Conservation (phyloP, 805 yeast genomes). For the Hanseniaspora pseudoguilliermondii region DNA sequence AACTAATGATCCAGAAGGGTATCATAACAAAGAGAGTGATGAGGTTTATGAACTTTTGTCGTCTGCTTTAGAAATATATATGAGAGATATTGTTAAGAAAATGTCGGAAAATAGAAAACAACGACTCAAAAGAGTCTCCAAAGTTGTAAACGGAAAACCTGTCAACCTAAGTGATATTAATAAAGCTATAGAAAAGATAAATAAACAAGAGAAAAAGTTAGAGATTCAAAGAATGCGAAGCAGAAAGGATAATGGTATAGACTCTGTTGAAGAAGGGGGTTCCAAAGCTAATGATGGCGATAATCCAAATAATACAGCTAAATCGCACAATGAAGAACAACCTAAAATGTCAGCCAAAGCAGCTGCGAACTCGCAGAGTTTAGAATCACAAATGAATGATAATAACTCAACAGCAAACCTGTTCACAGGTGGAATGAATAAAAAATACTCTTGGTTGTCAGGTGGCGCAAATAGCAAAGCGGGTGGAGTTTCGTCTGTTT, state of each 20-base stretch:
- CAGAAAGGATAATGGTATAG: conserved; percentile 12
- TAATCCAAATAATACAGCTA: not conserved
- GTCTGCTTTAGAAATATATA: conserved; percentile 6
- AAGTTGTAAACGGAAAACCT: conserved; percentile 12
- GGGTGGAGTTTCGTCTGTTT: not conserved
- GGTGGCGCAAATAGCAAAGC: not conserved
- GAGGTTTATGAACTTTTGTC: conserved; percentile 8
- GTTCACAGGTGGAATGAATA: conserved; percentile 12
- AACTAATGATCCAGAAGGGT: conserved; percentile 11
- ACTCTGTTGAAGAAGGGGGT: not conserved
- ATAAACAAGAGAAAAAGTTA: conserved; percentile 5
- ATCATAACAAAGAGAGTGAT: conserved; percentile 11
- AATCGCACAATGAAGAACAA: not conserved
- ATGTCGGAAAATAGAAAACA: conserved; percentile 10
- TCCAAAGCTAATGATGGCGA: not conserved
- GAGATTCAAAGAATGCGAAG: conserved; percentile 10
- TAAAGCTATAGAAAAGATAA: conserved; percentile 4
- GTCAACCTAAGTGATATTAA: not conserved
- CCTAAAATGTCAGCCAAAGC: not conserved
- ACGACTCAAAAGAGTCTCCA: conserved; percentile 5
- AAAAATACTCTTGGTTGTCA: conserved; percentile 13
- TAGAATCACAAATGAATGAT: not conserved
- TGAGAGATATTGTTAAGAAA: conserved; percentile 9
- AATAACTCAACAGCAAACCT: conserved; percentile 13
- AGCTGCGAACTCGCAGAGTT: not conserved